A percentile compares a stretch with the other conserved stretches of the same genome.
phyloP scores from a whole-genome alignment of 441 rosid species.

The Melastoma candidum region DNA sequence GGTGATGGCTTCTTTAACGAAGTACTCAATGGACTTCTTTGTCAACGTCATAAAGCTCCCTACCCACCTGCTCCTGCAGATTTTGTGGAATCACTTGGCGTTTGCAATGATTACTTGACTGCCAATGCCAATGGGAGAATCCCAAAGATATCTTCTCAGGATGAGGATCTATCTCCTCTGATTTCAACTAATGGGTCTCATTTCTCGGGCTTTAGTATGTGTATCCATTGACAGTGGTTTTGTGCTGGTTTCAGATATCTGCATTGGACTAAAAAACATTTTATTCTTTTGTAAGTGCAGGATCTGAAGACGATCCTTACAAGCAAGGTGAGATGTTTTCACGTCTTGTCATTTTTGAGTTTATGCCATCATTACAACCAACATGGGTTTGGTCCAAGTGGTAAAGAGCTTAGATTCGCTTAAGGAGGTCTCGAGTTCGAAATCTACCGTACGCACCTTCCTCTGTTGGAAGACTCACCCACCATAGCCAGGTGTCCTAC shows the following conservation, averaged over 20 bases:
- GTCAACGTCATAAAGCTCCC: constrained; percentile 68
- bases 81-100: constrained; percentile 32
- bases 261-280: background rate
- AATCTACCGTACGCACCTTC: too few relatives aligned
- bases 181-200: constrained; percentile 27
- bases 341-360: background rate
- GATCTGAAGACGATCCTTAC: constrained; percentile 29
- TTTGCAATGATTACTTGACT: constrained; percentile 24
- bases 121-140: constrained; percentile 24
- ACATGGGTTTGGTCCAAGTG: too few relatives aligned
- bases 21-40: constrained; percentile 80
- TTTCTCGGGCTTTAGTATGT: constrained; percentile 35
- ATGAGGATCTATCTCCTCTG: constrained; percentile 46
- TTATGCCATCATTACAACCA: background rate
- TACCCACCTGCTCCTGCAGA: constrained; percentile 72
- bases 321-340: constrained; percentile 29
- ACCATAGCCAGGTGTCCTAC: too few relatives aligned
- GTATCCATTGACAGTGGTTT: background rate
- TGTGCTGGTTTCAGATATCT: too few relatives aligned
- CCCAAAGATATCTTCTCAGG: constrained; percentile 27
- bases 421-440: too few relatives aligned
- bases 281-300: constrained; percentile 21
- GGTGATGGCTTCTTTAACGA: constrained; percentile 98
- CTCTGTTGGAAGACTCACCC: too few relatives aligned
- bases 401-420: too few relatives aligned